Conservation (phyloP, 495 filamentous ascomycete species). For the Friedmanniomyces simplex region DNA sequence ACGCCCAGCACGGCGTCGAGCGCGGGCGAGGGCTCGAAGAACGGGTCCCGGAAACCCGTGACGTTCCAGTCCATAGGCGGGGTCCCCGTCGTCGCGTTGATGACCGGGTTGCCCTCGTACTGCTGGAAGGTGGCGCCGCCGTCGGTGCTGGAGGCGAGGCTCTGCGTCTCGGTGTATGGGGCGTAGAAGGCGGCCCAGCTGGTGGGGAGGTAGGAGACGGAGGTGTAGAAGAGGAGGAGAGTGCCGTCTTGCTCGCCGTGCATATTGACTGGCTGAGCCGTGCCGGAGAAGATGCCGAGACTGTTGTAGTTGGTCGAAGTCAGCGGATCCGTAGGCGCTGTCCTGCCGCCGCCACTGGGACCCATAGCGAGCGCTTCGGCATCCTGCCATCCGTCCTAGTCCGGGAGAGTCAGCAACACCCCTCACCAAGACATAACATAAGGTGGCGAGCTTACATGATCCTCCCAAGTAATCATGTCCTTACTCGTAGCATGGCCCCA, state of each 20-base stretch:
- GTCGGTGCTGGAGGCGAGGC: constrained; percentile 39
- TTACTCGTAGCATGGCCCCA: constrained; percentile 34
- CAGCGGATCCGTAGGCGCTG: background rate
- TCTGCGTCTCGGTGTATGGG: constrained; percentile 41
- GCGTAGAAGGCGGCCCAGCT: constrained; percentile 40
- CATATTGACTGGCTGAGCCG: constrained; percentile 36
- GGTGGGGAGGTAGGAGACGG: constrained; percentile 42
- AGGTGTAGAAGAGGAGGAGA: constrained; percentile 42
- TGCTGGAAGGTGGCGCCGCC: constrained; percentile 42
- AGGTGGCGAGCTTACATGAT: background rate
- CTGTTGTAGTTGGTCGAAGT: constrained; percentile 33
- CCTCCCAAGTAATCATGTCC: constrained; percentile 24
- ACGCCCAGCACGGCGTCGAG: constrained; percentile 31
- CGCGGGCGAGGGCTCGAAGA: constrained; percentile 36
- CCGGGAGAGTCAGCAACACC: constrained; percentile 21
- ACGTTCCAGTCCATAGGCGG: constrained; percentile 39
- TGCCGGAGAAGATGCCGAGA: constrained; percentile 45
- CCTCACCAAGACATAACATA: background rate
- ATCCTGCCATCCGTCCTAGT: constrained; percentile 28
- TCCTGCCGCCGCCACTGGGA: constrained; percentile 19
- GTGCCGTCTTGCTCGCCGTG: constrained; percentile 35
- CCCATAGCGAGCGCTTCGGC: constrained; percentile 27
- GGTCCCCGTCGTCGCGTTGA: constrained; percentile 24
- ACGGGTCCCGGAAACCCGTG: constrained; percentile 49
- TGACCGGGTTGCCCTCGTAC: constrained; percentile 40